Percentiles rank a stretch among this genome's conserved stretches.
These are phyloP conservation scores for Candida sanyiensis DNA, from an alignment of 805 yeast genomes.

Conservation along the genomic window DNA sequence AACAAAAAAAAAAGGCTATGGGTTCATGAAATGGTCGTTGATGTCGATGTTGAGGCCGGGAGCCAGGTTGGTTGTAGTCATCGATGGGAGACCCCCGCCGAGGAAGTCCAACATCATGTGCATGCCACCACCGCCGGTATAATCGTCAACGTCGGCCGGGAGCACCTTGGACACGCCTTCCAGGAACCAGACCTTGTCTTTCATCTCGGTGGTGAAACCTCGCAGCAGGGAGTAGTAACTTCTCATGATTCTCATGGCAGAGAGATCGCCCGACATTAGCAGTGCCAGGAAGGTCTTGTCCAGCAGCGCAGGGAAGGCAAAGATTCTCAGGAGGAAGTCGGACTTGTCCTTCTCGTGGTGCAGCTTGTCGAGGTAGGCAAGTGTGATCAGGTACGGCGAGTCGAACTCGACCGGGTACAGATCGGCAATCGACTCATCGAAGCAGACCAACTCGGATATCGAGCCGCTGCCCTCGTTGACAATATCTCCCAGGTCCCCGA, in stretches of 20 bases:
- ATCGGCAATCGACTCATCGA: constrained; percentile 79
- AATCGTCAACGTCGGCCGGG: constrained; percentile 88
- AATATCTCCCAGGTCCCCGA: constrained; percentile 80
- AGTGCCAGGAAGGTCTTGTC: constrained; percentile 75
- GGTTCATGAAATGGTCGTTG: constrained; percentile 26
- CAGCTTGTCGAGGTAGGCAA: constrained; percentile 79
- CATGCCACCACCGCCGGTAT: constrained; percentile 88
- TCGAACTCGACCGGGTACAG: constrained; percentile 77
- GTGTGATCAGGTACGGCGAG: constrained; percentile 83
- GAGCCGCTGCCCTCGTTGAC: constrained; percentile 33
- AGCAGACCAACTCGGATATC: constrained; percentile 63
- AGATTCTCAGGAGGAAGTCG: constrained; percentile 79
- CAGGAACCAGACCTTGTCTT: constrained; percentile 86
- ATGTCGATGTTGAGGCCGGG: constrained; percentile 26
- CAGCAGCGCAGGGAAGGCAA: constrained; percentile 88
- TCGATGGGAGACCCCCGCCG: constrained; percentile 58
- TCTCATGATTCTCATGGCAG: constrained; percentile 88
- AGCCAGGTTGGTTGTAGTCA: constrained; percentile 37
- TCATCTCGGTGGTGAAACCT: constrained; percentile 79
- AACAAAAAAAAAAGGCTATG: constrained; percentile 8
- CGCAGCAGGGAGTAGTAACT: constrained; percentile 78
- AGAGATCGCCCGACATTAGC: constrained; percentile 76
- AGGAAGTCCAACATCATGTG: constrained; percentile 86
- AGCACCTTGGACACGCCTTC: constrained; percentile 86
- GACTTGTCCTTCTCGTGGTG: constrained; percentile 77